A percentile compares a stretch with the other conserved stretches of the same genome.
Conservation (phyloP, 352 stramenopile species). For the Phytophthora citricola region DNA sequence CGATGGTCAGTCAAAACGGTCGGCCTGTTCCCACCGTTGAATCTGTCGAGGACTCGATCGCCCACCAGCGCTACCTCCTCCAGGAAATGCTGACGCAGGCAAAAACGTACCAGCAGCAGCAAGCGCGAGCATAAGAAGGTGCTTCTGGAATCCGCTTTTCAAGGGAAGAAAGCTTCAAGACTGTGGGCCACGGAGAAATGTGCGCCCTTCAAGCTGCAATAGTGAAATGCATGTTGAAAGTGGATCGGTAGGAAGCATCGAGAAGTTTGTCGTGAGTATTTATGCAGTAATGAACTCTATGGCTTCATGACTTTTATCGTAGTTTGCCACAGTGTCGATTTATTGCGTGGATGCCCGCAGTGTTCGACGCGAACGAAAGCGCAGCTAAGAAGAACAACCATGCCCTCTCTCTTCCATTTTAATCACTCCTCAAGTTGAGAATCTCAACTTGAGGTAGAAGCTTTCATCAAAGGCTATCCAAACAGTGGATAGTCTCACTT, state of each 20-base stretch:
- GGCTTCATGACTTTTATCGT: conserved; percentile 7
- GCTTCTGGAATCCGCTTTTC: conserved; percentile 27
- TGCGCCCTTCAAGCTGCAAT: conserved; percentile 10
- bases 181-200: conserved; percentile 24
- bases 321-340: no score
- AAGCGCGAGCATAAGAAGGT: conserved; percentile 25
- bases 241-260: conserved; percentile 15
- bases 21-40: conserved; percentile 36
- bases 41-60: conserved; percentile 67
- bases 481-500: no score
- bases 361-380: no score
- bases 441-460: no score
- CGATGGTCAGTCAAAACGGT: conserved; percentile 14
- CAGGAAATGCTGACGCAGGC: conserved; percentile 73
- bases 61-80: conserved; percentile 66
- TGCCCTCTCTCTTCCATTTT: no score
- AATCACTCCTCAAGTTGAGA: no score
- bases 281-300: conserved; percentile 35
- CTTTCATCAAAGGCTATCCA: no score
- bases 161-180: conserved; percentile 31
- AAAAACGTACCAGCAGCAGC: conserved; percentile 46
- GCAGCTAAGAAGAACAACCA: no score
- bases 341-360: no score
- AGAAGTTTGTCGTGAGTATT: conserved; percentile 40
- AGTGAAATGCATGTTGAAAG: conserved; percentile 30